Evolutionary conservation across 75 land plant genomes (phyloP), one percentile per base, ranked within the genome.

Genomic region (Pinus taeda): DNA sequence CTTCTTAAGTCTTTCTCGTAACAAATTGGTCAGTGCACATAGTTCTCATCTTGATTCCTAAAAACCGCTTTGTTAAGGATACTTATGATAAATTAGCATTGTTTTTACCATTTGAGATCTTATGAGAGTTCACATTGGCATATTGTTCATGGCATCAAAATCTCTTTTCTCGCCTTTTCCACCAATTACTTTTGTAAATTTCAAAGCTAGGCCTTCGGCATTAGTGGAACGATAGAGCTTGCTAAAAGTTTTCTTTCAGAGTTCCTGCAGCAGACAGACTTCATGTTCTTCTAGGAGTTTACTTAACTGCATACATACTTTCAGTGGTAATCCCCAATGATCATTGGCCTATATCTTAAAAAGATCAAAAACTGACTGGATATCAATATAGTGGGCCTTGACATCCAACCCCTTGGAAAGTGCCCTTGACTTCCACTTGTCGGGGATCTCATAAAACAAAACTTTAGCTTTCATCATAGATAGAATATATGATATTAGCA

Each of bases 341-440:
- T 66, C 37, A 66, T 66, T 66, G 7, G 71, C 20, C 33, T 66
- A 42, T 36, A 66, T 42, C 71, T 66, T 66, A 9, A 36, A 42
- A 66, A 66, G 37, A 1, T 42, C 42, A 66, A n/a, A 66, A 33
- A 66, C 71, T 42, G 18, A 3, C 37, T 36, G 71, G 18, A 15
- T 66, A 66, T 66, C 71, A 36, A 66, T 49, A 37, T 42, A 21
- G 17, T 66, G 39, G 4, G 71, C 71, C 71, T 17, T 66, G 15
- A 66, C 20, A 66, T 66, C n/a, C 45, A 66, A 66, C 18, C 42
- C 42, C 37, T 66, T 66, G 18, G 71, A 66, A 5, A 66, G 33
- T 18, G 20, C 71, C 71, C 7, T 66, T 36, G 42, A 36, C 37
- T 66, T 66, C 71, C 71, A 66, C 45, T 66, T 66, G 30, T 15